Base-by-base conservation (phyloP, 164 flowering plant species). In the Chimonanthus salicifolius region DNA sequence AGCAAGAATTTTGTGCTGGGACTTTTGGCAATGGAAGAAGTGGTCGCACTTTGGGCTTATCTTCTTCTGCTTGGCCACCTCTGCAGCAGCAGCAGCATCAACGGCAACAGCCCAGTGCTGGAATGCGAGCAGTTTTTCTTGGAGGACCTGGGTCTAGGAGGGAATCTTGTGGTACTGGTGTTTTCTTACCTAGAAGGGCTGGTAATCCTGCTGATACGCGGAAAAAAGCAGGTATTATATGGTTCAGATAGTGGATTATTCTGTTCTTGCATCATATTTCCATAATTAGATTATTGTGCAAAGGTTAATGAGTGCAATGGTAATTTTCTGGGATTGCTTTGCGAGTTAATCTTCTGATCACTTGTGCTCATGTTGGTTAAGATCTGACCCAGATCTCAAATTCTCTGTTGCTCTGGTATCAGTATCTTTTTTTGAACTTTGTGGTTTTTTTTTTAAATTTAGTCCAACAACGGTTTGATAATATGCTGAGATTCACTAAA, bases 1-100 rank as follows among this genome's bases (percentile, higher is more conserved):
- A 71, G 33, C 65, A 75, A 47, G 69, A 78, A 67, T 78, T 47
- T 7, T 71, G 78, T 8, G 66, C 67, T 65, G 64, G 44, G 7
- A 47, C 21, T 13, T 33, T 13, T 58, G 78, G 70, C 10, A 51
- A 43, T 4, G 75, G 76, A 33, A 64, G 72, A 62, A 68, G 68
- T 16, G 62, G 69, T 8, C 78, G 83, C 1, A 80, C 84, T 21
- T 49, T 82, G 67, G 88, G 86, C 3, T 65, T 87, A 68, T 78
- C 88, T 10, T 75, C 75, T 0, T 78, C 89, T n/a, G 90, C 88
- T 16, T 89, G 95, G 92, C 89, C 94, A 7, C 77, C 89, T 58
- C 67, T 85, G 64, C 92, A 77, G 2, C 77, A 75, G 20, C 85
- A 77, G 2, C 77, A 75, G 9, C 82, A 77, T 44, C 67, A 47